Base-by-base conservation (phyloP, 2,329 filamentous ascomycete species). In the Sordariomycetes sp. region DNA sequence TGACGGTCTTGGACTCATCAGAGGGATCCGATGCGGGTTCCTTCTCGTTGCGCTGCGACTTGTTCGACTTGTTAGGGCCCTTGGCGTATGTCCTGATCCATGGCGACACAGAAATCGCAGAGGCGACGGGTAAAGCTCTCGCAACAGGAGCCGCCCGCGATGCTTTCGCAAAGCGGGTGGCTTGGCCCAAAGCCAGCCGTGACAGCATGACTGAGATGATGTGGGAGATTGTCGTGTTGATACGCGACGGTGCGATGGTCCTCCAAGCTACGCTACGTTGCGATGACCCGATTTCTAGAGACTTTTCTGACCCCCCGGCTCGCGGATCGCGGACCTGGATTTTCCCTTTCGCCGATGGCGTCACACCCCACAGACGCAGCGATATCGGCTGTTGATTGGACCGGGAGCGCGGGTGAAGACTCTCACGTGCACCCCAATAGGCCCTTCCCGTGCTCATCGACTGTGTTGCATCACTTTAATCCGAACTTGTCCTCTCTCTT, bases 201-300 rank as follows among this genome's bases (percentile, higher is more conserved):
- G 51, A 55, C 49, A 66, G 41, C 43, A 73, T 73, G 54, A 50
- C 42, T 19, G 18, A 21, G 26, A 14, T 20, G 17, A 23, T 20
- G 19, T 7, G n/a, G 25, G 7, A n/a, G 6, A 8, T 15, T 8
- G 18, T 8, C 18, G 4, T 15, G n/a, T 32, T 8, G 16, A 31
- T 21, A 11, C 18, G 29, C 16, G 16, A 31, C 29, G 15, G 17
- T 14, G 29, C 29, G 29, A n/a, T n/a, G n/a, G n/a, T n/a, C n/a
- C n/a, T n/a, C n/a, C n/a, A n/a, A n/a, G n/a, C n/a, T n/a, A n/a
- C n/a, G n/a, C n/a, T n/a, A n/a, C n/a, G n/a, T n/a, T n/a, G n/a
- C n/a, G n/a, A n/a, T n/a, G n/a, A n/a, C n/a, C n/a, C n/a, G n/a
- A n/a, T n/a, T n/a, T n/a, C n/a, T n/a, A n/a, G n/a, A n/a, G n/a